Conservation (phyloP, 257 asterid genomes). For the Nicotiana noctiflora region DNA sequence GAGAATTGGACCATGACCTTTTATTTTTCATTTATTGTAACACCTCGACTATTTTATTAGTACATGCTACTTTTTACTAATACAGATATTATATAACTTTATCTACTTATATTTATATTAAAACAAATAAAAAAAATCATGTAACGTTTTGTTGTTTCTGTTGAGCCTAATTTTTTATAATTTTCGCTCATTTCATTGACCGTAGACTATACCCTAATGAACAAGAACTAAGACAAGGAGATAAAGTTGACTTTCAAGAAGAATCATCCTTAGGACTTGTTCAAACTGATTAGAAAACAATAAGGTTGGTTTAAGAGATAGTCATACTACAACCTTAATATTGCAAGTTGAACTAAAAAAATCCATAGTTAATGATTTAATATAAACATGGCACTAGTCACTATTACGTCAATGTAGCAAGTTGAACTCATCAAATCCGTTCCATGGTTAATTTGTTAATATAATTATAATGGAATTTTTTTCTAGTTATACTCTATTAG, state of each 20-base stretch:
- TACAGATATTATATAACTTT: neutral
- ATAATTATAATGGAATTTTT: neutral
- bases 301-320: neutral
- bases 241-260: neutral
- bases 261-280: neutral
- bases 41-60: neutral
- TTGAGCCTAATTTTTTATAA: neutral
- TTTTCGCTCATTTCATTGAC: neutral
- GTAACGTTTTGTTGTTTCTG: neutral
- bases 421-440: neutral
- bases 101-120: neutral
- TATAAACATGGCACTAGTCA: neutral
- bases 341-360: neutral
- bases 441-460: neutral
- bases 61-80: neutral
- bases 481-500: no score
- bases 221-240: neutral
- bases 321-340: neutral
- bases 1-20: neutral
- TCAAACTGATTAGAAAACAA: conserved; percentile 1
- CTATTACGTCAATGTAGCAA: neutral
- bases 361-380: neutral
- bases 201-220: neutral
- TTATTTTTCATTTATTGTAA: neutral
- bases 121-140: neutral